Evolutionary conservation across 2,329 filamentous ascomycete genomes (phyloP).

Genomic region (Thielaviopsis musarum): DNA sequence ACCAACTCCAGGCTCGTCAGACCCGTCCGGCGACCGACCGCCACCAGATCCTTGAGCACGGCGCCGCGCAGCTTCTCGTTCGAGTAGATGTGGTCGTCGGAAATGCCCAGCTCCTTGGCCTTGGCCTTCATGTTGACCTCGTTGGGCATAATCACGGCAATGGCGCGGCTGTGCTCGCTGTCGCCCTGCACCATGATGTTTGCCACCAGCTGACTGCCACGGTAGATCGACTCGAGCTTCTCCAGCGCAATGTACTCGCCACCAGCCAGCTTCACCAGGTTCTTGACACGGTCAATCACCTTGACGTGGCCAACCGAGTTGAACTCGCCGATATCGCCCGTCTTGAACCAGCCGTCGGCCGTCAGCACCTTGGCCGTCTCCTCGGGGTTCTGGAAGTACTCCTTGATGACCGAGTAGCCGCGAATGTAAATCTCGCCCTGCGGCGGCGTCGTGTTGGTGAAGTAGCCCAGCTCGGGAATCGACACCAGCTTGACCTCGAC

Average conservation of each 20-base stretch:
- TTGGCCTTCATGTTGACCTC: constrained; percentile 45
- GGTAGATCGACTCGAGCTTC: constrained; percentile 86
- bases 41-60: constrained; percentile 52
- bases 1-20: constrained; percentile 58
- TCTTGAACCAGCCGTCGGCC: constrained; percentile 89
- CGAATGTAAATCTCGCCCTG: constrained; percentile 90
- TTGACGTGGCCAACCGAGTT: constrained; percentile 61
- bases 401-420: constrained; percentile 54
- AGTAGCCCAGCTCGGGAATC: constrained; percentile 76
- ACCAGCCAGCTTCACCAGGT: constrained; percentile 86
- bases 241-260: constrained; percentile 96
- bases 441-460: constrained; percentile 52
- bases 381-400: constrained; percentile 73
- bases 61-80: constrained; percentile 45
- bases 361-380: constrained; percentile 69
- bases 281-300: constrained; percentile 95
- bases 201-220: constrained; percentile 57
- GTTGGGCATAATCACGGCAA: constrained; percentile 62
- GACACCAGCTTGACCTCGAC: constrained; percentile 88
- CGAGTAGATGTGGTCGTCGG: constrained; percentile 49
- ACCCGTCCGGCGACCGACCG: constrained; percentile 46
- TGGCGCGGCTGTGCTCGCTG: constrained; percentile 53
- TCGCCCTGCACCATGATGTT: constrained; percentile 84
- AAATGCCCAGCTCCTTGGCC: constrained; percentile 43
- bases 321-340: constrained; percentile 87